phyloP scores from a whole-genome alignment of 768 basidiomycete genomes.

The Suillus ampliporus region DNA sequence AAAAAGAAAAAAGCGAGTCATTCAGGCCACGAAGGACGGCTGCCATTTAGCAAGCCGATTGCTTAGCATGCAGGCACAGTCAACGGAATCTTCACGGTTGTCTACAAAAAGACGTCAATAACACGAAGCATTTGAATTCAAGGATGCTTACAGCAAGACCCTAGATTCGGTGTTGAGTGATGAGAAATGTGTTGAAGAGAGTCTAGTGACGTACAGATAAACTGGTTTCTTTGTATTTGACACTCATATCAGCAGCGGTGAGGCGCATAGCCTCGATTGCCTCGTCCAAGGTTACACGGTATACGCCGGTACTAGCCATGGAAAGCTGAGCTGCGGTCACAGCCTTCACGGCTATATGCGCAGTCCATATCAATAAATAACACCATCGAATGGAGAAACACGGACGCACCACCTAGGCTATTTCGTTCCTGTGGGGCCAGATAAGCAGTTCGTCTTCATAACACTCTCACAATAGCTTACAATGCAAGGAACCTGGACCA shows the following conservation, averaged over 20 bases:
- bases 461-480: slow-evolving; percentile 50
- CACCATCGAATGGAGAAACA: slow-evolving; percentile 6
- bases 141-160: slow-evolving; percentile 60
- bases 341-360: slow-evolving; percentile 78
- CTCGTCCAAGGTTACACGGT: slow-evolving; percentile 89
- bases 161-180: slow-evolving; percentile 31
- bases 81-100: slow-evolving; percentile 82
- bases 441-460: neutral
- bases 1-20: neutral
- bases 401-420: slow-evolving; percentile 72
- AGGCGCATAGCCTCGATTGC: slow-evolving; percentile 95
- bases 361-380: neutral
- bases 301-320: slow-evolving; percentile 88
- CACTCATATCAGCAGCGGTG: slow-evolving; percentile 93
- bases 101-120: slow-evolving; percentile 43
- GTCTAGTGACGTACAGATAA: slow-evolving; percentile 65
- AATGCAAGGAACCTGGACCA: slow-evolving; percentile 96
- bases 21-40: neutral
- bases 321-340: slow-evolving; percentile 94
- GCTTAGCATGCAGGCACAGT: slow-evolving; percentile 81
- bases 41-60: neutral
- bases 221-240: slow-evolving; percentile 95
- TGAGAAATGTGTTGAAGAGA: neutral
- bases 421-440: slow-evolving; percentile 67
- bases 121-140: slow-evolving; percentile 10